Base-by-base conservation (phyloP, 2,329 filamentous ascomycete genomes). In the Aspergillus floridensis region DNA sequence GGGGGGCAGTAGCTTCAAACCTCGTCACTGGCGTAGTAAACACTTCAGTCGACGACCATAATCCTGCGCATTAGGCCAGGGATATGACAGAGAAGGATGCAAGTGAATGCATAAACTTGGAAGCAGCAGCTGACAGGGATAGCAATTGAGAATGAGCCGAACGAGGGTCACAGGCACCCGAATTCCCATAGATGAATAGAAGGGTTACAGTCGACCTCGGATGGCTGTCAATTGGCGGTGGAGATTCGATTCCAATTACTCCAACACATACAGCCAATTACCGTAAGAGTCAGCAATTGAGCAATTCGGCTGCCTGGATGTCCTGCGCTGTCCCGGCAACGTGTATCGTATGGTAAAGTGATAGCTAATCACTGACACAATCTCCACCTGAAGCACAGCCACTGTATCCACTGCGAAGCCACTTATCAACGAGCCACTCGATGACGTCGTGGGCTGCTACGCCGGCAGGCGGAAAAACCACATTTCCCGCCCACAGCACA, bases 151-250 rank as follows among this genome's bases (percentile, higher is more conserved):
- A 19, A 19, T 5, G 8, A 44, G 38, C 10, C 38, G 14, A 44
- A 19, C 7, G 21, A 26, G 35, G 55, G 58, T 55, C 53, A 31
- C 50, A 65, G 64, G 64, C 64, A 66, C 59, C 64, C 57, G 53
- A 49, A 64, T 66, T 66, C 59, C 57, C 32, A 44, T 16, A 24
- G 24, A 16, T 7, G 38, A 35, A 53, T 24, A 24, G 38, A 46
- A 54, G 21, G 52, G 22, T 21, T 54, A 29, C 10, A 57, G 31
- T 52, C 32, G 49, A 21, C 26, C 19, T 47, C 32, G 16, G 47
- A 57, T 57, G 41, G 58, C 26, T 56, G 49, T 51, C 52, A 53
- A 52, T 46, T 31, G 44, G 47, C 50, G 46, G 31, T 53, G 49
- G 49, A 50, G 53, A 47, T 48, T 44, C 38, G 53, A 47, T 48